Percentiles rank a stretch among this genome's conserved stretches.
These are phyloP conservation scores for Chenopodium quinoa DNA, from an alignment of 148 eudicot genomes.

Conservation along the genomic window DNA sequence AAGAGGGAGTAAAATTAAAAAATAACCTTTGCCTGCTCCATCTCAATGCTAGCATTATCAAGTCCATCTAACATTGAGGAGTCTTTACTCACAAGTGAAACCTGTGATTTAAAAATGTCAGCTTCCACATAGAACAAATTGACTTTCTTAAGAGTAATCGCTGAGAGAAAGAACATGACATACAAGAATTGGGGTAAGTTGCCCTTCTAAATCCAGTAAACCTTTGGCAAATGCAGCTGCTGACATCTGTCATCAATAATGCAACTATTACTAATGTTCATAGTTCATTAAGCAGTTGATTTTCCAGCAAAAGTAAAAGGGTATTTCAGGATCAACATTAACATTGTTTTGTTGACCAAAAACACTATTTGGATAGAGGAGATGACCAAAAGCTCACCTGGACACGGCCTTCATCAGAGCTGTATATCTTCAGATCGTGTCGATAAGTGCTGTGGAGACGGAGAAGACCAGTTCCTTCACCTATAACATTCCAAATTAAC, in stretches of 20 bases:
- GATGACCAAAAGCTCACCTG: slow-evolving; percentile 48
- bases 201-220: slow-evolving; percentile 98
- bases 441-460: slow-evolving; percentile 99
- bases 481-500: slow-evolving; percentile 37
- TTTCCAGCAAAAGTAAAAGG: not conserved
- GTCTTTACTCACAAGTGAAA: slow-evolving; percentile 98
- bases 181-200: slow-evolving; percentile 91
- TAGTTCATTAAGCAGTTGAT: not conserved
- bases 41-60: slow-evolving; percentile 91
- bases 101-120: slow-evolving; percentile 45
- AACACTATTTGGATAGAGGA: too few relatives aligned
- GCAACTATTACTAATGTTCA: not conserved
- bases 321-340: not conserved
- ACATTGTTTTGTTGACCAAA: not conserved
- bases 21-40: slow-evolving; percentile 90
- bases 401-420: slow-evolving; percentile 99
- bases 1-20: not conserved
- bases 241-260: slow-evolving; percentile 67
- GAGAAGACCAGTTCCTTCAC: slow-evolving; percentile 98
- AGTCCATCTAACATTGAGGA: slow-evolving; percentile 99
- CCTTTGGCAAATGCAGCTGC: slow-evolving; percentile 99
- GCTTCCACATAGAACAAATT: slow-evolving; percentile 15
- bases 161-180: slow-evolving; percentile 21
- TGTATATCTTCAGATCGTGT: slow-evolving; percentile 95
- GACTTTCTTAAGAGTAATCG: not conserved